Evolutionary conservation across 371 early-diverging fungal genomes (phyloP).

Genomic region (Syncephalis plumigaleata): DNA sequence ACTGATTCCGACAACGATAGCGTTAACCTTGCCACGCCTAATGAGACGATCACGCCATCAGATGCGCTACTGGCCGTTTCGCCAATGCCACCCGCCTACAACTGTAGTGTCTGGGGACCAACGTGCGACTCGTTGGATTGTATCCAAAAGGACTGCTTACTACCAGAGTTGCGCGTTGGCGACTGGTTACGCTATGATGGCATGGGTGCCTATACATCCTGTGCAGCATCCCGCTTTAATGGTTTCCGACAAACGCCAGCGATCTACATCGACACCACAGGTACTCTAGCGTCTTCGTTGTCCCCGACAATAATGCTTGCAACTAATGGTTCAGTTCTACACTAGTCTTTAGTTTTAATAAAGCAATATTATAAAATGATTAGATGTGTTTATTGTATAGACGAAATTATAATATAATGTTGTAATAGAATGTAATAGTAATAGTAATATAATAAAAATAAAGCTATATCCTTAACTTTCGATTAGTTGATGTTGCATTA

Average conservation of each 20-base stretch:
- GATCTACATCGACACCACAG: constrained; percentile 65
- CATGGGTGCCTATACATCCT: constrained; percentile 95
- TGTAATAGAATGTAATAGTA: too few species aligned
- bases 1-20: constrained; percentile 1
- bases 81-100: constrained; percentile 11
- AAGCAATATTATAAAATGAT: too few species aligned
- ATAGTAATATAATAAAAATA: too few species aligned
- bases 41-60: constrained; percentile 1
- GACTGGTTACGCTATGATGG: constrained; percentile 92
- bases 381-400: too few species aligned
- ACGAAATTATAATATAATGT: too few species aligned
- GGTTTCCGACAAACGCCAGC: constrained; percentile 74
- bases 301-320: too few species aligned
- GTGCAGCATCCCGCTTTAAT: constrained; percentile 79
- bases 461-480: too few species aligned
- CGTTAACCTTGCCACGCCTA: constrained; percentile 3
- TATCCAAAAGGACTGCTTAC: constrained; percentile 39
- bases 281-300: too few species aligned
- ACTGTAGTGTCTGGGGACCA: constrained; percentile 89
- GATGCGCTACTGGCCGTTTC: constrained; percentile 1
- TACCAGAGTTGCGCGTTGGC: constrained; percentile 80
- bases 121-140: constrained; percentile 97
- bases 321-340: too few species aligned
- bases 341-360: too few species aligned
- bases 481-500: too few species aligned